Conservation (phyloP, 495 filamentous ascomycete species). For the Penicillium maclennaniae region DNA sequence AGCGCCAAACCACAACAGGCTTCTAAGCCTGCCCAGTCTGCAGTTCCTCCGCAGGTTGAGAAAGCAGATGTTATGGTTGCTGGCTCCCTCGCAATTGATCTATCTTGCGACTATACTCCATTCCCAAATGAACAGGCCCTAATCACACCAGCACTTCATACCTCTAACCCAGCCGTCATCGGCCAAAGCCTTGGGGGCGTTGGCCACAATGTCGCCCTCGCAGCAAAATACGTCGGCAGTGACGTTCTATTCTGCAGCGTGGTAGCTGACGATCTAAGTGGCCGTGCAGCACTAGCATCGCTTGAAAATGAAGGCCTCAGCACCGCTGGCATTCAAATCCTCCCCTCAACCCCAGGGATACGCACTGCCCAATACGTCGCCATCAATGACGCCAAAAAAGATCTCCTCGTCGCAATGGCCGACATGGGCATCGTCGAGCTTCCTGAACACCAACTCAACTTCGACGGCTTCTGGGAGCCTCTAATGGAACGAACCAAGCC, state of each 20-base stretch:
- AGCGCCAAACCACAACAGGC: slow-evolving; percentile 16
- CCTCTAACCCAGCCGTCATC: slow-evolving; percentile 82
- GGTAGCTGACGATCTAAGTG: slow-evolving; percentile 73
- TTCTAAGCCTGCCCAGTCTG: neutral
- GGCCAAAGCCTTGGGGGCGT: slow-evolving; percentile 86
- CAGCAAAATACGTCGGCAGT: slow-evolving; percentile 60
- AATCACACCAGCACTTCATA: slow-evolving; percentile 58
- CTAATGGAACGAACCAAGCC: slow-evolving; percentile 53
- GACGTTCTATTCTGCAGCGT: slow-evolving; percentile 67
- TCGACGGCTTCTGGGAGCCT: slow-evolving; percentile 56
- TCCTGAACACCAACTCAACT: slow-evolving; percentile 34
- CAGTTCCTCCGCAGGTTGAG: slow-evolving; percentile 8
- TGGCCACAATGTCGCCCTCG: slow-evolving; percentile 85
- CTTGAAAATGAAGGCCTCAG: slow-evolving; percentile 61
- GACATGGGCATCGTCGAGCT: slow-evolving; percentile 85
- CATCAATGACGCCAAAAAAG: slow-evolving; percentile 77
- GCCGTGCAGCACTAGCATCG: slow-evolving; percentile 60
- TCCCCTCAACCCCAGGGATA: slow-evolving; percentile 45
- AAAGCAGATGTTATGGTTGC: slow-evolving; percentile 73
- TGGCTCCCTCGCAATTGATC: slow-evolving; percentile 83
- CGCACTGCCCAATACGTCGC: slow-evolving; percentile 88
- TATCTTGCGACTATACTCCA: slow-evolving; percentile 73
- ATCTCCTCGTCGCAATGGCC: slow-evolving; percentile 83
- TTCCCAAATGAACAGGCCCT: slow-evolving; percentile 22
- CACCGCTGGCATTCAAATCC: slow-evolving; percentile 55